Evolutionary conservation across 2,329 filamentous ascomycete genomes (phyloP).

Genomic region (Curvularia verruculosa): DNA sequence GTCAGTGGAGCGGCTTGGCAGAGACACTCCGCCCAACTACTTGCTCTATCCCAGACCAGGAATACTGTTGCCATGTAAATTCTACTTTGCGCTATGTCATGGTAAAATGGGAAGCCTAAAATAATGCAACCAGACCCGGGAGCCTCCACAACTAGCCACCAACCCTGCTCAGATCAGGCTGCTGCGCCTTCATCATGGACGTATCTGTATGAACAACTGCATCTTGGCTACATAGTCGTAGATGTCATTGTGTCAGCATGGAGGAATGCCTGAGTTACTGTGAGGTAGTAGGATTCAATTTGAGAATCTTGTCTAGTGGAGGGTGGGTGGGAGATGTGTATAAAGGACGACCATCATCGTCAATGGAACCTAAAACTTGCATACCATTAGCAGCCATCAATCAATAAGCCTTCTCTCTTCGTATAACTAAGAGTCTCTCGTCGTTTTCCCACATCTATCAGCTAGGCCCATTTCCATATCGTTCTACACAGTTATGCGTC

Average conservation of each 20-base stretch:
- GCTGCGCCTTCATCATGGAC: slow-evolving; percentile 2
- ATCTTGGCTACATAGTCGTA: slow-evolving; percentile 10
- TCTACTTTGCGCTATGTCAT: not conserved
- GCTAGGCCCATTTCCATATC: not conserved
- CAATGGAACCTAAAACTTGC: not conserved
- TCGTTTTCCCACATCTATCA: not conserved
- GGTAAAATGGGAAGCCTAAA: not conserved
- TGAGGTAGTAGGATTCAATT: not conserved
- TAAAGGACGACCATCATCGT: not conserved
- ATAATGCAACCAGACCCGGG: not conserved
- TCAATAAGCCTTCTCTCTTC: not conserved
- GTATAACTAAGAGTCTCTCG: not conserved
- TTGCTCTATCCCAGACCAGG: not conserved
- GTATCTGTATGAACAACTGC: not conserved
- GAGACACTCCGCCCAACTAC: slow-evolving; percentile 1
- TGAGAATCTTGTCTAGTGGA: not conserved
- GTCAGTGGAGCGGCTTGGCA: not conserved
- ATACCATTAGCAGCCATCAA: not conserved
- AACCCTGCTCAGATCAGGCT: not conserved
- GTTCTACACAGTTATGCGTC: slow-evolving; percentile 28
- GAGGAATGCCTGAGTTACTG: not conserved
- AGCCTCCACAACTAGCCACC: not conserved
- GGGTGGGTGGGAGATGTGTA: not conserved
- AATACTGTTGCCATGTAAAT: not conserved
- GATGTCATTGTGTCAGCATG: slow-evolving; percentile 12